phyloP scores from a whole-genome alignment of 2,329 filamentous ascomycete genomes.

The Emericellopsis atlantica region DNA sequence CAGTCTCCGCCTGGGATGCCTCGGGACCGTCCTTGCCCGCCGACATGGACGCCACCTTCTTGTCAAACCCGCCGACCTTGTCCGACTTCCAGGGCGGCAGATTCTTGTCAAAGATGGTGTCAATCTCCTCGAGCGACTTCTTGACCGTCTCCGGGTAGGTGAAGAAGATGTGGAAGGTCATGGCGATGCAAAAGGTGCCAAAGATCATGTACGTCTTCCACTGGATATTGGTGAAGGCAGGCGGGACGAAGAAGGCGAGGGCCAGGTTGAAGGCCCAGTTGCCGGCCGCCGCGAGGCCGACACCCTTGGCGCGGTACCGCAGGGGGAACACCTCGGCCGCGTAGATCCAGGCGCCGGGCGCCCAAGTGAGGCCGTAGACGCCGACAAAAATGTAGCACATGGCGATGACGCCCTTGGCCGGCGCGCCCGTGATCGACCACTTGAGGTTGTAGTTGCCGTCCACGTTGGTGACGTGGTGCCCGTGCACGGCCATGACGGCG shows the following conservation, averaged over 20 bases:
- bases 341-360: conserved; percentile 13
- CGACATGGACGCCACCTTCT: conserved; percentile 1
- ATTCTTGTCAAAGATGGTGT: conserved; percentile 19
- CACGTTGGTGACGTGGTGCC: conserved; percentile 27
- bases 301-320: conserved; percentile 36
- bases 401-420: conserved; percentile 37
- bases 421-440: conserved; percentile 28
- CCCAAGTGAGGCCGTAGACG: conserved; percentile 18
- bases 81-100: conserved; percentile 3
- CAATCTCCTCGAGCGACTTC: conserved; percentile 49
- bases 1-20: no score
- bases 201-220: conserved; percentile 38
- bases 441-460: conserved; percentile 31
- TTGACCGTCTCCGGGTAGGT: conserved; percentile 32
- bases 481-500: conserved; percentile 34
- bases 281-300: conserved; percentile 34
- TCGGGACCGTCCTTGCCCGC: not conserved
- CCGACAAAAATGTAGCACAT: conserved; percentile 33
- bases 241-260: conserved; percentile 23
- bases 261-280: conserved; percentile 29
- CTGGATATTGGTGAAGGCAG: conserved; percentile 23
- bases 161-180: conserved; percentile 28
- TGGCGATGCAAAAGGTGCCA: conserved; percentile 27
- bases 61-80: not conserved
- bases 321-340: conserved; percentile 24